phyloP scores from a whole-genome alignment of 1,139 yeast species.

The Yamadazyma taylorii region DNA sequence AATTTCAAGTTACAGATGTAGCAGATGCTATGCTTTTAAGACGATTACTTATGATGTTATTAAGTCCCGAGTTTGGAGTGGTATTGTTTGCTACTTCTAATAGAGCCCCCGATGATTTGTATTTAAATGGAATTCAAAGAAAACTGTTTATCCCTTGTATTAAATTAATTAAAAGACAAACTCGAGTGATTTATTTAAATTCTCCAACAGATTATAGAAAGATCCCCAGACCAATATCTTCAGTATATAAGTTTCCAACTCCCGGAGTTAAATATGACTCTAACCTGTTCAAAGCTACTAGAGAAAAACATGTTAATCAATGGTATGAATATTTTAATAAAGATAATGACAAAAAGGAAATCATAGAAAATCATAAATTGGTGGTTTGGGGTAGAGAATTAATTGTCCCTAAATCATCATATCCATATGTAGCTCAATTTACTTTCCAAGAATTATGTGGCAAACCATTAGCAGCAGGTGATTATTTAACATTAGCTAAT shows the following conservation, averaged over 20 bases:
- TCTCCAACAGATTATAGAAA: slow-evolving; percentile 95
- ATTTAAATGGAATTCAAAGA: slow-evolving; percentile 90
- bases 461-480: slow-evolving; percentile 90
- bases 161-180: slow-evolving; percentile 67
- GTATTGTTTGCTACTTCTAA: slow-evolving; percentile 91
- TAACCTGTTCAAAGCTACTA: slow-evolving; percentile 50
- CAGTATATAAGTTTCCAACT: slow-evolving; percentile 77
- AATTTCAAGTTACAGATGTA: slow-evolving; percentile 94
- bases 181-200: slow-evolving; percentile 76
- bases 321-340: slow-evolving; percentile 80
- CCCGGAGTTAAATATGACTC: slow-evolving; percentile 59
- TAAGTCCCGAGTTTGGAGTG: slow-evolving; percentile 72
- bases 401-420: slow-evolving; percentile 70
- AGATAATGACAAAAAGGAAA: slow-evolving; percentile 35
- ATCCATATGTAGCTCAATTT: slow-evolving; percentile 85
- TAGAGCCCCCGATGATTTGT: slow-evolving; percentile 91
- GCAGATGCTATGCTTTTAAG: slow-evolving; percentile 97
- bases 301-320: slow-evolving; percentile 60
- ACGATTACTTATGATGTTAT: slow-evolving; percentile 62
- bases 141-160: slow-evolving; percentile 91
- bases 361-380: slow-evolving; percentile 38
- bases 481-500: slow-evolving; percentile 81
- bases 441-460: slow-evolving; percentile 86
- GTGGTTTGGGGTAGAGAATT: slow-evolving; percentile 88
- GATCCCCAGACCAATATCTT: slow-evolving; percentile 76